Evolutionary conservation across 495 filamentous ascomycete species (phyloP), one percentile per base, ranked within the genome.

Genomic region (Cladorrhinum samala): DNA sequence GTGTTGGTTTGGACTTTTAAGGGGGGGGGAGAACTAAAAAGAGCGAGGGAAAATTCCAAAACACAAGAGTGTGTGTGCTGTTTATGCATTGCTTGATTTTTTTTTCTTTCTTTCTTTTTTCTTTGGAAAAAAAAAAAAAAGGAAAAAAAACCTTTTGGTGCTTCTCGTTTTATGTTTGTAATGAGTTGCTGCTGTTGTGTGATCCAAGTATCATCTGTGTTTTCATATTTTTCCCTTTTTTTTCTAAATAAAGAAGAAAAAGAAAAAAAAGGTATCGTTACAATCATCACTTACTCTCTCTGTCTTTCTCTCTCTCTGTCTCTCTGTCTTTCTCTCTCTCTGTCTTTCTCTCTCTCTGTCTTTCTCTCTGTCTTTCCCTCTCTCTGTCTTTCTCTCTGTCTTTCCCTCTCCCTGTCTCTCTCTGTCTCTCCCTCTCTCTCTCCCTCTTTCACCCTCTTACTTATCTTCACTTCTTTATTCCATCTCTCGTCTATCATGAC

Each of bases 261-360:
- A 41, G 2, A 3, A 41, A 41, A 8, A 41, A 41, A 41, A 17
- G 39, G 17, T 41, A 41, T 41, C n/a, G n/a, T n/a, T 41, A 41
- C 39, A 41, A n/a, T 41, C 9, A 39, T 39, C 24, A 19, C 30
- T 52, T 37, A 27, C 44, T 45, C 25, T 37, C 33, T 53, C 24
- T 45, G 14, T 25, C 41, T 47, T 16, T 46, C 44, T n/a, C 44
- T 30, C 44, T 16, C 44, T 46, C 20, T 25, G 13, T 46, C 44
- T 27, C 25, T 33, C 43, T n/a, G 18, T 2, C 4, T 4, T 41
- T 18, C 9, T 18, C 13, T 4, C 39, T 17, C 8, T 18, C 17
- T 16, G 6, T 17, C 39, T 17, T 3, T 18, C 39, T 21, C 17
- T 13, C 42, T 13, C 9, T 4, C 3, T n/a, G n/a, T n/a, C n/a